Base-by-base conservation (phyloP, 176 grass and related monocot species). In the Coix lacrymajobi region DNA sequence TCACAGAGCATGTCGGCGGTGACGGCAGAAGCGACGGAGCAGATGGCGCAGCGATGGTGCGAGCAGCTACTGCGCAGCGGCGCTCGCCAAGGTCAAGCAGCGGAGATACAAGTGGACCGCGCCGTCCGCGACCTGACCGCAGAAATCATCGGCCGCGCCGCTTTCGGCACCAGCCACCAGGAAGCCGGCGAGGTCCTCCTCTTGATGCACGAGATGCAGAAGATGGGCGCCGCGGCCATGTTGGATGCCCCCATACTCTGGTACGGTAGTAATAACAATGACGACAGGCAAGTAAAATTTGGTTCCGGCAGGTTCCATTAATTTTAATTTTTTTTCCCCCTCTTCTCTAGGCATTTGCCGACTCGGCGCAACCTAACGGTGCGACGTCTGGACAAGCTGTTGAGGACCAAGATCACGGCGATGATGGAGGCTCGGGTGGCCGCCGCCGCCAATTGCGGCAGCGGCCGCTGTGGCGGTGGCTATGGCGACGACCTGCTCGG, bases 401-500 rank as follows among this genome's bases (percentile, higher is more conserved):
- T 77, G 5, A 40, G 44, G 22, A 87, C 11, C 26, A 91, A 22
- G 32, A 34, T 81, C 43, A 77, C 28, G 64, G 6, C 62, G 7
- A 40, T 91, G 11, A 88, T 88, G 64, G 45, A 49, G 26, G 56
- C 1, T 2, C 63, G 81, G 9, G n/a, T 80, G 6, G 62, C 43
- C 0, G 11, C 54, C 0, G 11, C 54, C 12, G 60, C 11, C 6
- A 19, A 8, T 4, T 10, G 39, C 17, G 9, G 34, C 8, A 19
- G 20, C 5, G 22, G 36, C 2, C 40, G 79, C 32, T 76, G 75
- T n/a, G 24, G 20, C 5, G 22, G 36, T 4, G 49, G 79, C 32
- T 76, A 79, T n/a, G 90, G 83, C 20, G 77, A 88, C 8, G 83
- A 92, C 38, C 70, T 92, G 49, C 51, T 92, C 4, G 86, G 90